A percentile compares a stretch with the other conserved stretches of the same genome.
These are phyloP conservation scores for Candida boidinii DNA, from an alignment of 805 yeast species.

Conservation along the genomic window DNA sequence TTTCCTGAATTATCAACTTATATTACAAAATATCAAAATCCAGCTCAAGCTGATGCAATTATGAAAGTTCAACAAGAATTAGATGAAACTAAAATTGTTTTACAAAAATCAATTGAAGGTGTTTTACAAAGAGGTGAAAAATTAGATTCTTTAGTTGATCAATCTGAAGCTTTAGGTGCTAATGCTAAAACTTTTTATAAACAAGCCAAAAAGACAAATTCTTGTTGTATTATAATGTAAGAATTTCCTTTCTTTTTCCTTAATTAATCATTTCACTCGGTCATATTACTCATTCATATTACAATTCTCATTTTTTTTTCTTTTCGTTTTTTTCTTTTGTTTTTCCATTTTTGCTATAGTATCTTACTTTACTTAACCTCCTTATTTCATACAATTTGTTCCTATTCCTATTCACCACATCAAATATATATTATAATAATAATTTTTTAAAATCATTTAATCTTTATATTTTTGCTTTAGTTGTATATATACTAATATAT, in stretches of 20 bases:
- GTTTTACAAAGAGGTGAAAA: constrained; percentile 96
- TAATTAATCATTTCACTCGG: background rate
- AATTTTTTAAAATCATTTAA: no score
- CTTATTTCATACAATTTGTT: no score
- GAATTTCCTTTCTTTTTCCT: background rate
- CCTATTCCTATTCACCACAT: no score
- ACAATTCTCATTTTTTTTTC: background rate
- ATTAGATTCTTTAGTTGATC: constrained; percentile 87
- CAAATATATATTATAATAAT: no score
- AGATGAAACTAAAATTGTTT: constrained; percentile 93
- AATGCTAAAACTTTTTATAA: constrained; percentile 92
- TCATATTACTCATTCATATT: background rate
- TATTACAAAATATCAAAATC: constrained; percentile 86
- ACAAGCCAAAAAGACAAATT: constrained; percentile 91
- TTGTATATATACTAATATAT: no score
- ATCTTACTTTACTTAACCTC: background rate
- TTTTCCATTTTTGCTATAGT: background rate
- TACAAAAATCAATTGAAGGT: constrained; percentile 91
- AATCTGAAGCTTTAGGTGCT: constrained; percentile 84
- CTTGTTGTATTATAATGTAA: constrained; percentile 76
- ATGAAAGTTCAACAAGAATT: constrained; percentile 97
- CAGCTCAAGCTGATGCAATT: constrained; percentile 92
- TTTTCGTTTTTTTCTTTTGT: background rate
- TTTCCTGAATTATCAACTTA: constrained; percentile 61
- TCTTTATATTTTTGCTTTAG: no score